phyloP scores from a whole-genome alignment of 2,329 filamentous ascomycete species.

The Neofusicoccum kwambonambiense region DNA sequence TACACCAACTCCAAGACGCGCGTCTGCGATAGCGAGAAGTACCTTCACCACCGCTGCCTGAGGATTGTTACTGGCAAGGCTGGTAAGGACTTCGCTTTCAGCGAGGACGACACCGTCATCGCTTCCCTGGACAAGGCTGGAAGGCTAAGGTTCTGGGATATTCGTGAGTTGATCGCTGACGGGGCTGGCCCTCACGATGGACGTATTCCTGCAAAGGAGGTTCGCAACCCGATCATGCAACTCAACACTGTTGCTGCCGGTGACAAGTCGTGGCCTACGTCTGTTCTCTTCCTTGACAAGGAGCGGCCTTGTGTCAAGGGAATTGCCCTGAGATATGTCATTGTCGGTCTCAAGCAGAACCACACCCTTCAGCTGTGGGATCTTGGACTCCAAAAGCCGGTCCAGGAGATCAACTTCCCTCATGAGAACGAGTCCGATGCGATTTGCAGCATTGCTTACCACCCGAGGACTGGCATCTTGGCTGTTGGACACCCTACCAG shows the following conservation, averaged over 20 bases:
- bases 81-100: constrained; percentile 97
- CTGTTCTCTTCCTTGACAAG: constrained; percentile 94
- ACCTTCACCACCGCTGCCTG: constrained; percentile 80
- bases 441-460: constrained; percentile 96
- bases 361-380: constrained; percentile 99
- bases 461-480: constrained; percentile 88
- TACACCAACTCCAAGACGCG: constrained; percentile 55
- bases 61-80: constrained; percentile 98
- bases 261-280: constrained; percentile 96
- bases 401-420: constrained; percentile 94
- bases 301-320: constrained; percentile 88
- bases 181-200: constrained; percentile 37
- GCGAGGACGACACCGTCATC: constrained; percentile 91
- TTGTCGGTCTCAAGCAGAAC: constrained; percentile 98
- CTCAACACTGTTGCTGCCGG: constrained; percentile 81
- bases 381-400: constrained; percentile 87
- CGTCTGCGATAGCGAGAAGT: constrained; percentile 80
- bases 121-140: constrained; percentile 97
- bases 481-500: constrained; percentile 93
- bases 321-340: constrained; percentile 87
- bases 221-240: constrained; percentile 82
- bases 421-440: constrained; percentile 95
- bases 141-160: constrained; percentile 97
- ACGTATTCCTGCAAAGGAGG: constrained; percentile 57
- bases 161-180: constrained; percentile 63